These are phyloP conservation scores for Durusdinium trenchii DNA, from an alignment of 73 alveolate genomes.

Conservation along the genomic window DNA sequence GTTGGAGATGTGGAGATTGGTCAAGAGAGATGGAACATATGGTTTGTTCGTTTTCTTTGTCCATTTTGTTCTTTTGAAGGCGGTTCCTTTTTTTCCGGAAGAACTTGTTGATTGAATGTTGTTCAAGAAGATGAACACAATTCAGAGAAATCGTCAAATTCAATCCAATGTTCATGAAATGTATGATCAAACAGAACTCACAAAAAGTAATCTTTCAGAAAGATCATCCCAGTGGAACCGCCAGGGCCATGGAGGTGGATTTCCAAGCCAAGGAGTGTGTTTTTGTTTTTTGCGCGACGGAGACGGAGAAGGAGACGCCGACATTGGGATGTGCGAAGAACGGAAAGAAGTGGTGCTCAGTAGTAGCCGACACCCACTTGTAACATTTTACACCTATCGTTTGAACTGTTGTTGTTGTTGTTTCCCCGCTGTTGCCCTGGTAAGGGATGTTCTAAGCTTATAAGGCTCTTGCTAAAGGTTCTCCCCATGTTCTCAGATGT, in stretches of 20 bases:
- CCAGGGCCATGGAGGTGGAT: constrained; percentile 61
- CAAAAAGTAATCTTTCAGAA: background rate
- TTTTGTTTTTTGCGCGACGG: too few species aligned
- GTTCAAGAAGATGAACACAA: background rate
- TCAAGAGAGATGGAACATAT: too few species aligned
- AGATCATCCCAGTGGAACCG: background rate
- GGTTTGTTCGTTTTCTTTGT: background rate
- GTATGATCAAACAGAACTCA: too few species aligned
- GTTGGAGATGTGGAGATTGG: too few species aligned
- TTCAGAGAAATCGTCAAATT: background rate
- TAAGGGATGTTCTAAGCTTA: too few species aligned
- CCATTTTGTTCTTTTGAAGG: background rate
- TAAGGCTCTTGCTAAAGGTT: too few species aligned
- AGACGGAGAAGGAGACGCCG: background rate
- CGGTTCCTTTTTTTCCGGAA: background rate
- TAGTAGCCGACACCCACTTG: too few species aligned
- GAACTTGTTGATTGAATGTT: background rate
- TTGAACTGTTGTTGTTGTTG: too few species aligned
- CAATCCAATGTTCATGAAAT: too few species aligned
- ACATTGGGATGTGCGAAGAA: background rate
- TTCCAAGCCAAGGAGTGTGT: constrained; percentile 59
- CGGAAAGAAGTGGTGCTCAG: background rate
- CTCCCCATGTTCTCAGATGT: too few species aligned
- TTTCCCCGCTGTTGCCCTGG: too few species aligned
- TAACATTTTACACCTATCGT: too few species aligned